A percentile compares a stretch with the other conserved stretches of the same genome.
Evolutionary conservation across 116 monocot species (phyloP).

Genomic region (Posidonia oceanica): DNA sequence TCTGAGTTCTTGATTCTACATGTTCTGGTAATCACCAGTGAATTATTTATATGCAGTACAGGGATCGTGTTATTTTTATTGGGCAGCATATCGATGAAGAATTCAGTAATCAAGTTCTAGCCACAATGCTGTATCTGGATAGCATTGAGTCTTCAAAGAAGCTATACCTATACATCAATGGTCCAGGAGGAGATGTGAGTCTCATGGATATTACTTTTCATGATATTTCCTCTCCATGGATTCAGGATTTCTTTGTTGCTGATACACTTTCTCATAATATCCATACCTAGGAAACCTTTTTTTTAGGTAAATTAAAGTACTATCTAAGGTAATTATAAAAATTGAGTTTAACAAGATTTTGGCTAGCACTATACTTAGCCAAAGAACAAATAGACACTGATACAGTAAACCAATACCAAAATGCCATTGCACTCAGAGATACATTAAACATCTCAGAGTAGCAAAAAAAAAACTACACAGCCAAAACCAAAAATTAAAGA

Average conservation of each 20-base stretch:
- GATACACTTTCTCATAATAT: too few relatives aligned
- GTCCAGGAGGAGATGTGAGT: constrained; percentile 94
- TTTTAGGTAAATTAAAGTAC: too few relatives aligned
- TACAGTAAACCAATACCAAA: too few relatives aligned
- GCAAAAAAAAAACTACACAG: too few relatives aligned
- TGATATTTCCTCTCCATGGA: not conserved
- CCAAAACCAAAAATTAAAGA: too few relatives aligned
- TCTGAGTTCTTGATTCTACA: not conserved
- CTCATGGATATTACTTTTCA: not conserved
- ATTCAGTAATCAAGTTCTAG: constrained; percentile 79
- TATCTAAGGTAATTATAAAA: too few relatives aligned
- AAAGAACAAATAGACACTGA: too few relatives aligned
- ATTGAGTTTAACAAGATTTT: too few relatives aligned
- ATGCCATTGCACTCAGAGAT: too few relatives aligned
- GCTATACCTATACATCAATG: constrained; percentile 83
- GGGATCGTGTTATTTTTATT: constrained; percentile 90
- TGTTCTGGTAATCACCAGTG: not conserved
- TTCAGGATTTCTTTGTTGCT: not conserved
- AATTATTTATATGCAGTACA: constrained; percentile 50
- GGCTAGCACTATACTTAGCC: too few relatives aligned
- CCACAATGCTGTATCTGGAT: constrained; percentile 92
- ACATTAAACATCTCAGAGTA: too few relatives aligned
- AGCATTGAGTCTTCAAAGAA: constrained; percentile 70
- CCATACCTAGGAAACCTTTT: too few relatives aligned
- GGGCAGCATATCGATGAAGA: constrained; percentile 90